phyloP scores from a whole-genome alignment of 768 basidiomycete species.

The Leccinum subgranulosum region DNA sequence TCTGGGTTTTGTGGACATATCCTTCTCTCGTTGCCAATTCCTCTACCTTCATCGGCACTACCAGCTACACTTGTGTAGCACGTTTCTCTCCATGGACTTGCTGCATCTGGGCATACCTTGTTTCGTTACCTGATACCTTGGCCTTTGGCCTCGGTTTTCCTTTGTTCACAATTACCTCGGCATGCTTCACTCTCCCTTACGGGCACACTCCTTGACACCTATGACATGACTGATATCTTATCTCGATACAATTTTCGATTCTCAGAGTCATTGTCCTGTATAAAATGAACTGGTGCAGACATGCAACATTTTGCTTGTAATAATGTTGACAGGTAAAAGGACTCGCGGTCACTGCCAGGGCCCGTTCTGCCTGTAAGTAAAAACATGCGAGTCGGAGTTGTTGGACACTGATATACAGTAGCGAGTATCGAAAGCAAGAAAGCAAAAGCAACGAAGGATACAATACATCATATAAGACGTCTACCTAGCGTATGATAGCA shows the following conservation, averaged over 20 bases:
- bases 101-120: not conserved
- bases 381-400: too few relatives aligned
- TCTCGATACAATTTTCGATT: not conserved
- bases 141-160: not conserved
- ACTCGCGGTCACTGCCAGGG: not conserved
- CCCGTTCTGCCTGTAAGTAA: too few relatives aligned
- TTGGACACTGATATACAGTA: not conserved
- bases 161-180: not conserved
- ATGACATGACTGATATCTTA: slow-evolving; percentile 5
- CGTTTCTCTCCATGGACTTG: slow-evolving; percentile 5
- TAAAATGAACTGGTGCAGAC: not conserved
- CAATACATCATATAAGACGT: not conserved
- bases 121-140: not conserved
- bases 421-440: not conserved
- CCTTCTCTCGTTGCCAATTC: not conserved
- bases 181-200: not conserved
- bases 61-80: not conserved
- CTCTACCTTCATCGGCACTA: not conserved
- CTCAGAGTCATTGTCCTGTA: slow-evolving; percentile 2
- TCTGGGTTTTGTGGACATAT: slow-evolving; percentile 10
- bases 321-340: not conserved
- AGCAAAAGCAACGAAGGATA: not conserved
- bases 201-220: slow-evolving; percentile 9
- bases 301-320: not conserved
- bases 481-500: not conserved